Percentiles rank a stretch among this genome's conserved stretches.
Evolutionary conservation across 768 basidiomycete genomes (phyloP).

Genomic region (Leccinum disarticulatum): DNA sequence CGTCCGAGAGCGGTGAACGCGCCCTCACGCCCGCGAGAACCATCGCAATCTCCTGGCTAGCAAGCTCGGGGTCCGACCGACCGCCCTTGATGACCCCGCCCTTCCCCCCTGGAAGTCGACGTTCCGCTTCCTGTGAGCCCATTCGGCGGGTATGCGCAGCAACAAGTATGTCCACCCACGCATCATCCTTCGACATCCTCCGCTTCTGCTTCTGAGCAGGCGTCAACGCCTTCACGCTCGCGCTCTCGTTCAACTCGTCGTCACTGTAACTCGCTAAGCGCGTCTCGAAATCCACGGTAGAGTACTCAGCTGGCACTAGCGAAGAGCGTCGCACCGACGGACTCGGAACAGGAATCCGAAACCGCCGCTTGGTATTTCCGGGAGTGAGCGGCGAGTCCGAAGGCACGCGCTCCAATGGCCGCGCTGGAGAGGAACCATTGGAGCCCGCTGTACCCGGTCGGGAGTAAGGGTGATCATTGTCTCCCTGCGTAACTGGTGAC

Average conservation of each 20-base stretch:
- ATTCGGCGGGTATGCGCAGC: slow-evolving; percentile 53
- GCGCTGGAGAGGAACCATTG: slow-evolving; percentile 14
- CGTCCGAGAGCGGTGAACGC: slow-evolving; percentile 39
- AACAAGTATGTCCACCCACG: slow-evolving; percentile 87
- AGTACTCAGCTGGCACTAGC: slow-evolving; percentile 71
- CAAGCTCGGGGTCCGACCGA: slow-evolving; percentile 65
- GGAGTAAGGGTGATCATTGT: slow-evolving; percentile 33
- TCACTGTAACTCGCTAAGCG: slow-evolving; percentile 65
- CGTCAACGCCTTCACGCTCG: slow-evolving; percentile 39
- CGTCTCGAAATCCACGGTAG: slow-evolving; percentile 81
- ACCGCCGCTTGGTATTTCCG: slow-evolving; percentile 43
- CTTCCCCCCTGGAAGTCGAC: slow-evolving; percentile 24
- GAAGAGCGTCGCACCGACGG: slow-evolving; percentile 52
- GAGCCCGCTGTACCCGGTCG: slow-evolving; percentile 26
- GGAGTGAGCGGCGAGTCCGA: slow-evolving; percentile 33
- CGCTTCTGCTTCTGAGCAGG: slow-evolving; percentile 42
- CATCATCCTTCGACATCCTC: slow-evolving; percentile 59
- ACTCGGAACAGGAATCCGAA: slow-evolving; percentile 61
- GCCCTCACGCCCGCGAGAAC: slow-evolving; percentile 59
- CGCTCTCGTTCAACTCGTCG: slow-evolving; percentile 43
- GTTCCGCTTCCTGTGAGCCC: slow-evolving; percentile 54
- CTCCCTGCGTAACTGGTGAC: slow-evolving; percentile 24
- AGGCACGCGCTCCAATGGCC: slow-evolving; percentile 25
- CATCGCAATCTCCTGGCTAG: slow-evolving; percentile 70
- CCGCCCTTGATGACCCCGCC: slow-evolving; percentile 31